These are phyloP conservation scores for Scenedesmus sp. DNA, from an alignment of 163 green algal species.

Conservation along the genomic window DNA sequence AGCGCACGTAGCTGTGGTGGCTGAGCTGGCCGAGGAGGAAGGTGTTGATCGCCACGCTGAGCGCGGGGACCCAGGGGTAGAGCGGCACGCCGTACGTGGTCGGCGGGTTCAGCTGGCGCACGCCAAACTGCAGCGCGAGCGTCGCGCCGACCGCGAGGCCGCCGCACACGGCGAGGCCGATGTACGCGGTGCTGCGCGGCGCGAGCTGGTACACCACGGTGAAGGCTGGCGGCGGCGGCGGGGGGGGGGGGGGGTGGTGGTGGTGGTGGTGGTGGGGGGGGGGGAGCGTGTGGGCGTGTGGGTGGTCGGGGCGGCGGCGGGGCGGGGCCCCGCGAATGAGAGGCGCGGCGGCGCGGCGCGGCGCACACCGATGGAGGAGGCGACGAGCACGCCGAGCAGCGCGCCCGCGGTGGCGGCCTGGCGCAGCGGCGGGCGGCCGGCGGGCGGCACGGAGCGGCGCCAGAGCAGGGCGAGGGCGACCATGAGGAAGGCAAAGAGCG, in stretches of 20 bases:
- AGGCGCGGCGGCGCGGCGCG: no score
- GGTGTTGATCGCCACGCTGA: conserved; percentile 44
- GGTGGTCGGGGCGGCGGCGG: no score
- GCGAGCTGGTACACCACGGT: conserved; percentile 14
- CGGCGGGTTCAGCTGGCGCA: conserved; percentile 38
- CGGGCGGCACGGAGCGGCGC: conserved; percentile 38
- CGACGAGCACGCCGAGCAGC: not conserved
- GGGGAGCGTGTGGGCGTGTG: no score
- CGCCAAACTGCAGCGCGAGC: not conserved
- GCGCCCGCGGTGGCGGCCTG: not conserved
- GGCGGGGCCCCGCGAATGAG: no score
- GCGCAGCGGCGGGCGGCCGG: not conserved
- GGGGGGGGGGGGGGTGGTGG: no score
- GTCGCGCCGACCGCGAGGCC: conserved; percentile 3
- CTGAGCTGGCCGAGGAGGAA: conserved; percentile 53
- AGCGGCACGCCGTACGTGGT: conserved; percentile 35
- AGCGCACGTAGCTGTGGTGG: conserved; percentile 41
- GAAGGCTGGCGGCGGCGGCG: conserved; percentile 20
- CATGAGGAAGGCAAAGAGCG: conserved; percentile 50
- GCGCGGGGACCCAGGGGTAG: conserved; percentile 45
- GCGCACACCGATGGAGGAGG: not conserved
- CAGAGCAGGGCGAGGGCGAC: conserved; percentile 52
- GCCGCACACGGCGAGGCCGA: conserved; percentile 25
- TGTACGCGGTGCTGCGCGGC: not conserved
- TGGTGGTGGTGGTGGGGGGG: no score